A percentile compares a stretch with the other conserved stretches of the same genome.
Evolutionary conservation across 176 grass and related monocot genomes (phyloP).

Genomic region (Juncus effusus): DNA sequence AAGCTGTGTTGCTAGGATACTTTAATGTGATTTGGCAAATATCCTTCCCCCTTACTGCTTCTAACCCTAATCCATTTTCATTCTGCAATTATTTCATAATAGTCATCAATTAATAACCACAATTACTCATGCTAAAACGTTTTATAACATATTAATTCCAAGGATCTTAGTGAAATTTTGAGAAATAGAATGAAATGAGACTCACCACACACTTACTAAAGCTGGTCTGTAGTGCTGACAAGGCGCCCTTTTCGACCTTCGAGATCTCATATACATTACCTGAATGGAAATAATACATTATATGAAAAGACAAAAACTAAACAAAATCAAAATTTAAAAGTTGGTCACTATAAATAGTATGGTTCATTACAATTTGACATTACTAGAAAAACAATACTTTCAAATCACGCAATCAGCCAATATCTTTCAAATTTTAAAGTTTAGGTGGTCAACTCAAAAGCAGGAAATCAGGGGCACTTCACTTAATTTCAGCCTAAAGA

Average conservation of each 20-base stretch:
- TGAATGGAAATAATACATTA: too few species aligned
- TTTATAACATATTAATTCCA: background rate
- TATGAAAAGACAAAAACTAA: too few species aligned
- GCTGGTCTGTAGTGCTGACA: conserved; percentile 47
- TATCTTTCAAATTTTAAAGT: too few species aligned
- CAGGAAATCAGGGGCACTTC: too few species aligned
- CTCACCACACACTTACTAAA: conserved; percentile 92
- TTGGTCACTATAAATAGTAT: too few species aligned
- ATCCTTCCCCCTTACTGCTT: conserved; percentile 46
- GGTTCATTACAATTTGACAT: too few species aligned
- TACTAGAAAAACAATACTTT: too few species aligned
- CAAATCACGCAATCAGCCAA: too few species aligned
- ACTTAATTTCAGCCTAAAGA: too few species aligned
- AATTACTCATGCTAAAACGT: background rate
- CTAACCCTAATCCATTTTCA: conserved; percentile 76
- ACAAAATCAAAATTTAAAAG: too few species aligned
- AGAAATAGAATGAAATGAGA: conserved; percentile 15
- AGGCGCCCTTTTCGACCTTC: conserved; percentile 44
- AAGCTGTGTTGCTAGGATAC: conserved; percentile 64
- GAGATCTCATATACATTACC: conserved; percentile 48
- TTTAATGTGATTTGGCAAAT: conserved; percentile 65
- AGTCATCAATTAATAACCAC: background rate
- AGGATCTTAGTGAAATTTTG: too few species aligned
- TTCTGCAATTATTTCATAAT: conserved; percentile 32
- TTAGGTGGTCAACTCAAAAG: too few species aligned